Base-by-base conservation (phyloP, 176 grass and related monocot genomes). In the Rhynchospora breviuscula region DNA sequence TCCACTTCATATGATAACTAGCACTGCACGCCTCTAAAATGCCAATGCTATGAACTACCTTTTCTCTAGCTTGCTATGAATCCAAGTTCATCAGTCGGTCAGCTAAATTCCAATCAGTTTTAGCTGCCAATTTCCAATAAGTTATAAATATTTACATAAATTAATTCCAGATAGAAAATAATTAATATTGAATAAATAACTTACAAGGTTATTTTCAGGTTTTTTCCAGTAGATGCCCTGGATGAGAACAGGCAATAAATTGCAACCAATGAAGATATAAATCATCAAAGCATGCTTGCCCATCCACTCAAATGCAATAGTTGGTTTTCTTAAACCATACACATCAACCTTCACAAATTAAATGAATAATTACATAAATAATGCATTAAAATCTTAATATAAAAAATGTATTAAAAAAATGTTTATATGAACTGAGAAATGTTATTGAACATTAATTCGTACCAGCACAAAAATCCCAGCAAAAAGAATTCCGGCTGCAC, bases 201-300 rank as follows among this genome's bases (percentile, higher is more conserved):
- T 91, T 85, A 97, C 94, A 63, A 91, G 29, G 73, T 86, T 93
- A 83, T 91, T 97, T 1, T 74, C 61, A 25, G 91, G 86, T 0
- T 87, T 78, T 40, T 52, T 88, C 94, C 86, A 93, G 53, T 91
- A 93, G 79, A 97, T 91, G 1, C 94, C 91, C 68, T 91, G 91
- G 15, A 91, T 70, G 10, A 93, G 60, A 79, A 90, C 71, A 47
- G 94, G 91, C 13, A 84, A 63, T 22, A 97, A 75, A 78, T 93
- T 91, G 82, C 94, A 97, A 44, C 84, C 94, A 49, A 89, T 83
- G 29, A 97, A 84, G 65, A 89, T 88, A 78, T 91, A 97, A 67
- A 97, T 83, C 54, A 91, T 89, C 47, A 97, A 76, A 9, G 94
- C 94, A 87, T 97, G 88, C 51, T 78, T 88, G 18, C 94, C 94